phyloP scores from a whole-genome alignment of 257 asterid species.

The Ajuga chamaepitys region DNA sequence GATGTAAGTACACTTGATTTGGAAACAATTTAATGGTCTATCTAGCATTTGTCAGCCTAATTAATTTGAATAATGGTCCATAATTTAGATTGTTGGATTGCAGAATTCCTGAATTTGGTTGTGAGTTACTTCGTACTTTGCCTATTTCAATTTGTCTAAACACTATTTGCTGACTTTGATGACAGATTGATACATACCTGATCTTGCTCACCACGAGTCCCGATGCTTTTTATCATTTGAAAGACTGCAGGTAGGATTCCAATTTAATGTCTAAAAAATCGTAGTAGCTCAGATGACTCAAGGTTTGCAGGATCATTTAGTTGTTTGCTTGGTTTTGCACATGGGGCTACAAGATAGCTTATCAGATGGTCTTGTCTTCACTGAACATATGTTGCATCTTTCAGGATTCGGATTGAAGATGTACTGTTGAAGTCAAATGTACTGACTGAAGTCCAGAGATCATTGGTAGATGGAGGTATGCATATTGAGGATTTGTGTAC shows the following conservation, averaged over 20 bases:
- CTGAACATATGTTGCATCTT: conserved; percentile 21
- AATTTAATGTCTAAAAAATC: conserved; percentile 5
- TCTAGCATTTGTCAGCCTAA: neutral
- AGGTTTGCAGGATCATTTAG: neutral
- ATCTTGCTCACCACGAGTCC: conserved; percentile 82
- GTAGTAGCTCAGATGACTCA: conserved; percentile 4
- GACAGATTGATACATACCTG: conserved; percentile 81
- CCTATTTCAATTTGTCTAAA: conserved; percentile 1
- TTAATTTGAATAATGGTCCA: neutral
- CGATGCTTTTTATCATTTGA: conserved; percentile 86
- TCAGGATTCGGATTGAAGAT: conserved; percentile 74
- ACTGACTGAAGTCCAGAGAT: conserved; percentile 83
- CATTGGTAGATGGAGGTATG: conserved; percentile 82
- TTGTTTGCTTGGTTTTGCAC: neutral
- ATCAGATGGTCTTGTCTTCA: conserved; percentile 7
- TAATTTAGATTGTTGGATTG: neutral
- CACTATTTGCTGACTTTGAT: conserved; percentile 15
- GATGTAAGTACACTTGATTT: conserved; percentile 58
- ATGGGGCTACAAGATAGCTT: conserved; percentile 13
- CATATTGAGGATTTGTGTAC: conserved; percentile 68
- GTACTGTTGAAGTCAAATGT: conserved; percentile 84
- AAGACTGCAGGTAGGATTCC: conserved; percentile 73
- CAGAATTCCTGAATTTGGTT: neutral
- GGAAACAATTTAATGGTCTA: neutral
- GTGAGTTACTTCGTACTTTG: neutral